Conservation (phyloP, 2,329 filamentous ascomycete genomes). For the Beauveria sp. region DNA sequence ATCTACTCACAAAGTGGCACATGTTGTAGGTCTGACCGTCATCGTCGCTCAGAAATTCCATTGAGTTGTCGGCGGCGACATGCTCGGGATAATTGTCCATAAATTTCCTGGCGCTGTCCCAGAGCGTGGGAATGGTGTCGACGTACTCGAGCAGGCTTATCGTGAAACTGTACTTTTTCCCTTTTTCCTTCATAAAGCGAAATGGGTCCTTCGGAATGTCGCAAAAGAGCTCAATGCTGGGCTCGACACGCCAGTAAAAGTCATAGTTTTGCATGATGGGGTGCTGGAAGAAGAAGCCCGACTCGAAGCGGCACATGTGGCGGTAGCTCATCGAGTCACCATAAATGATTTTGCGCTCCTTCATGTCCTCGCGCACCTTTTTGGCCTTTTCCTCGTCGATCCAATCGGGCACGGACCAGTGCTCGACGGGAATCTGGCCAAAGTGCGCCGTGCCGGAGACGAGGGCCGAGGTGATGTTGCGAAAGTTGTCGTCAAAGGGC, state of each 20-base stretch:
- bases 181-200: slow-evolving; percentile 89
- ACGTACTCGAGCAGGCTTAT: slow-evolving; percentile 93
- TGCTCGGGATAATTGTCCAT: slow-evolving; percentile 87
- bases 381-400: slow-evolving; percentile 93
- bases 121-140: slow-evolving; percentile 92
- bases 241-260: slow-evolving; percentile 99
- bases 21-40: slow-evolving; percentile 89
- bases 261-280: slow-evolving; percentile 91
- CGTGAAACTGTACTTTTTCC: slow-evolving; percentile 98
- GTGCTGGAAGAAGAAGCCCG: slow-evolving; percentile 98
- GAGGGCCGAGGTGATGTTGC: slow-evolving; percentile 78
- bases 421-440: slow-evolving; percentile 79
- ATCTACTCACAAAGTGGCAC: slow-evolving; percentile 79
- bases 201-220: slow-evolving; percentile 95
- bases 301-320: slow-evolving; percentile 99
- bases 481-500: slow-evolving; percentile 89
- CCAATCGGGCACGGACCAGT: slow-evolving; percentile 95
- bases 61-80: slow-evolving; percentile 73
- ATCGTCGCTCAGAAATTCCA: slow-evolving; percentile 89
- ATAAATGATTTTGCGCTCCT: slow-evolving; percentile 91
- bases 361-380: slow-evolving; percentile 91
- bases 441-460: slow-evolving; percentile 93
- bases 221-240: slow-evolving; percentile 92
- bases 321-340: slow-evolving; percentile 95
- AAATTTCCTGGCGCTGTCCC: slow-evolving; percentile 93